Evolutionary conservation across 2,329 filamentous ascomycete species (phyloP), one percentile per base, ranked within the genome.

Genomic region (Saccharata proteae): DNA sequence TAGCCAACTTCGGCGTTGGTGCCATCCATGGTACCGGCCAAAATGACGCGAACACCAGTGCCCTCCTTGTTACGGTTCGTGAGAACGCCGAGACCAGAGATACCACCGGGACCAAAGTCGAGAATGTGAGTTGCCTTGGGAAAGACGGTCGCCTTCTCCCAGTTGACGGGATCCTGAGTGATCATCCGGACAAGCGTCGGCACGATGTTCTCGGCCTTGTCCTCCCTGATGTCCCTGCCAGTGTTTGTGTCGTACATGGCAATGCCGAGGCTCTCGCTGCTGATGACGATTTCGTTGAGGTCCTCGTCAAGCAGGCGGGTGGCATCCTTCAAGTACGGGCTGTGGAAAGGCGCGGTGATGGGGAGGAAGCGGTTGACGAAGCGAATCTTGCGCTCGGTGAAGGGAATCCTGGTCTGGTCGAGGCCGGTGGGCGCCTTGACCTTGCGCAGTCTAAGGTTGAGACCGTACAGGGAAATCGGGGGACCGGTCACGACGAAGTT

Each of bases 51-150:
- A 20, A 98, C 90, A 48, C 90, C 90, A 36, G 85, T 96, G 40
- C 90, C 90, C 57, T 98, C 92, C 67, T 98, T 98, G 71, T 96
- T 98, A 47, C 90, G 83, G 68, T 93, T 96, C 36, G 90, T 98
- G 41, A 98, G 67, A 26, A 93, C 82, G 50, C 90, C 92, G 14
- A 98, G 77, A 41, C 92, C 92, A 15, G 90, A 98, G 42, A 96
- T 90, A 40, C 90, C 92, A 49, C 90, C 90, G 14, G 90, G 90
- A 27, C 92, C 90, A 46, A 98, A 96, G 61, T 98, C 90, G 31
- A 98, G 65, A 35, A 98, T 82, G 54, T 98, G 90, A 3, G 88
- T 94, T 13, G 90, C 90, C 14, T 75, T 70, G 3, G 83, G 77
- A 65, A 98, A 96, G 33, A 81, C 71, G 1, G 90, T 98, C 1